Evolutionary conservation across 106 monocot species (phyloP).

Genomic region (Triglochin maritima): DNA sequence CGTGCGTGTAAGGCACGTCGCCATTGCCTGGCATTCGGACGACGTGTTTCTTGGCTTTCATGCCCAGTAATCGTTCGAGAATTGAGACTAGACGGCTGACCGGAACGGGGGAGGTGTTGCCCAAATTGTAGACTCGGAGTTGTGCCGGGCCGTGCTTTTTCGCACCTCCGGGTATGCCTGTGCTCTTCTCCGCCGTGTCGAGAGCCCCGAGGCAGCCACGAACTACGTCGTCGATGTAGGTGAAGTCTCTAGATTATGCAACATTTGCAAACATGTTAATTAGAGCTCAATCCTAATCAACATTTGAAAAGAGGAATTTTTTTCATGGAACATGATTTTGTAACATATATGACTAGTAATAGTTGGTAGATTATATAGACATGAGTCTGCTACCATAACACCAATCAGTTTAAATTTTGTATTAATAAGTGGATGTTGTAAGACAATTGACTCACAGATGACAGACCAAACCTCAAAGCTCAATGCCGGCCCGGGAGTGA

Average conservation of each 20-base stretch:
- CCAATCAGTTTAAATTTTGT: no score
- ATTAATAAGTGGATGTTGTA: no score
- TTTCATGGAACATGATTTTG: background rate
- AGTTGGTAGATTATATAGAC: no score
- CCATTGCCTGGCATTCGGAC: constrained; percentile 52
- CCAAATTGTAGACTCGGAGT: constrained; percentile 25
- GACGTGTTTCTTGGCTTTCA: constrained; percentile 50
- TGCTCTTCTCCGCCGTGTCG: constrained; percentile 15
- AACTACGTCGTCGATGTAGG: constrained; percentile 17
- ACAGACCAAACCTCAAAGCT: no score
- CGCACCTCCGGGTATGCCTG: constrained; percentile 13
- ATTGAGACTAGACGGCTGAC: constrained; percentile 37
- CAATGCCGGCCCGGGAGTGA: no score
- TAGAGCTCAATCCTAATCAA: background rate
- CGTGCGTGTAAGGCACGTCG: constrained; percentile 57
- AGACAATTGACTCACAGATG: no score
- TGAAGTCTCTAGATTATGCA: constrained; percentile 4
- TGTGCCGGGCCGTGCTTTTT: constrained; percentile 43
- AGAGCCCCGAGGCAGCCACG: constrained; percentile 8
- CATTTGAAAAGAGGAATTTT: background rate
- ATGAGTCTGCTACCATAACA: no score
- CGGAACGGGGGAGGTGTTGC: constrained; percentile 45
- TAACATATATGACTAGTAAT: background rate
- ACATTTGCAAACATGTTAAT: background rate
- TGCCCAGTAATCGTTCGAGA: constrained; percentile 36